A percentile compares a stretch with the other conserved stretches of the same genome.
phyloP scores from a whole-genome alignment of 1,284 basidiomycete genomes.

The Irpex rosettiformis region DNA sequence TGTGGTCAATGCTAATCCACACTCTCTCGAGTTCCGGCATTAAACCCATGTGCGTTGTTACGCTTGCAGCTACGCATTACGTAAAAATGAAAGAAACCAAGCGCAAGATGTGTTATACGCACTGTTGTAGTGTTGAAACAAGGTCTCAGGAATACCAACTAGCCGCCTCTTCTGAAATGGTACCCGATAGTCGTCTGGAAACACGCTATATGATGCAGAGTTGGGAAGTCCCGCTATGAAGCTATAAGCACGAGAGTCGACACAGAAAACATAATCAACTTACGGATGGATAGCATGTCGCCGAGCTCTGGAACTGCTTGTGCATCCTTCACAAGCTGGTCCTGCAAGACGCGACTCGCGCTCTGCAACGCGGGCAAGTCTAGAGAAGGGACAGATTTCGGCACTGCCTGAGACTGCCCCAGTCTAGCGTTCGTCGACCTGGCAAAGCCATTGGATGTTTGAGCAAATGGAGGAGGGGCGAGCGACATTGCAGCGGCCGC shows the following conservation, averaged over 20 bases:
- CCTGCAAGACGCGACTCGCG: slow-evolving; percentile 63
- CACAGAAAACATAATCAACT: too few relatives aligned
- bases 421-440: slow-evolving; percentile 5
- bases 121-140: slow-evolving; percentile 84
- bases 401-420: slow-evolving; percentile 8
- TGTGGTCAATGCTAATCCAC: slow-evolving; percentile 95
- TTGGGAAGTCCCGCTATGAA: slow-evolving; percentile 55
- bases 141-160: slow-evolving; percentile 75
- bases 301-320: slow-evolving; percentile 71
- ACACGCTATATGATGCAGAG: slow-evolving; percentile 74
- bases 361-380: slow-evolving; percentile 62
- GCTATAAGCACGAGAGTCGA: slow-evolving; percentile 1
- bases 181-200: slow-evolving; percentile 73
- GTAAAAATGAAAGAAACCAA: slow-evolving; percentile 18
- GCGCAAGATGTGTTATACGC: slow-evolving; percentile 24
- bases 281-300: slow-evolving; percentile 58
- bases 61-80: slow-evolving; percentile 43
- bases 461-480: slow-evolving; percentile 6
- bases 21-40: slow-evolving; percentile 93
- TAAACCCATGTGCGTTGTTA: slow-evolving; percentile 79
- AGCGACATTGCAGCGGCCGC: slow-evolving; percentile 10
- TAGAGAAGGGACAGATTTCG: slow-evolving; percentile 36
- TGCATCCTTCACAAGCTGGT: slow-evolving; percentile 66
- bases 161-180: slow-evolving; percentile 80
- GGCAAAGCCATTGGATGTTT: slow-evolving; percentile 1